Conservation (phyloP, 2,329 filamentous ascomycete genomes). For the Xylariaceae sp. region DNA sequence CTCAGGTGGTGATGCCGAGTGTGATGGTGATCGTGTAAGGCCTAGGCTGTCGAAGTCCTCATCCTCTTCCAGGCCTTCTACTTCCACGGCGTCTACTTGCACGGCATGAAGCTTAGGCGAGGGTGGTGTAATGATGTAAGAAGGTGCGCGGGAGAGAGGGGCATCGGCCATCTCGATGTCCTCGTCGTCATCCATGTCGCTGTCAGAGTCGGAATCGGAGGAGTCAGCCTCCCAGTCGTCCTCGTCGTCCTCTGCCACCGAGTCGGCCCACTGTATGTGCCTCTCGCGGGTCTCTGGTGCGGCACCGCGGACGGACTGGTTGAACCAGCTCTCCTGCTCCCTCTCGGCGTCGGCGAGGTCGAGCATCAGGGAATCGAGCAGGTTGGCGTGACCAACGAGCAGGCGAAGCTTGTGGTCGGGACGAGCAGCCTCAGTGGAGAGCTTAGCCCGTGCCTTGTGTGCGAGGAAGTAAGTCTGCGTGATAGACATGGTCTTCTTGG, state of each 20-base stretch:
- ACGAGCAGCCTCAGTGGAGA: conserved; percentile 83
- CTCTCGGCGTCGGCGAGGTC: conserved; percentile 86
- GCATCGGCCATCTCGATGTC: conserved; percentile 55
- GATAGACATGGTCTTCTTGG: conserved; percentile 89
- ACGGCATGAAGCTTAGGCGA: conserved; percentile 35
- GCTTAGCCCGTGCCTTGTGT: conserved; percentile 94
- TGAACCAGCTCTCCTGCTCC: conserved; percentile 97
- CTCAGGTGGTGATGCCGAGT: conserved; percentile 63
- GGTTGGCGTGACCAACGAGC: conserved; percentile 96
- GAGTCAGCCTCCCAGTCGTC: conserved; percentile 61
- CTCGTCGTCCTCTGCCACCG: conserved; percentile 65
- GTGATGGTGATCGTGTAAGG: conserved; percentile 66
- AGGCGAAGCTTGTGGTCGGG: conserved; percentile 92
- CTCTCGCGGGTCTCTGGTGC: conserved; percentile 55
- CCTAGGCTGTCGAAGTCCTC: conserved; percentile 62
- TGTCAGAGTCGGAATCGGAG: conserved; percentile 52
- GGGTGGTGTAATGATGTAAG: conserved; percentile 27
- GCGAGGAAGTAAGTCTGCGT: conserved; percentile 98
- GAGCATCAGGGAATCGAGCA: conserved; percentile 93
- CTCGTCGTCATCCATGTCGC: conserved; percentile 50
- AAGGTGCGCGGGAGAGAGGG: conserved; percentile 44
- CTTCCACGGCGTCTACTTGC: conserved; percentile 36
- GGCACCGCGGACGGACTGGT: conserved; percentile 82
- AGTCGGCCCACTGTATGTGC: conserved; percentile 85
- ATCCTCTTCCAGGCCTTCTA: conserved; percentile 51